Evolutionary conservation across 345 rosid genomes (phyloP), one percentile per base, ranked within the genome.

Genomic region (Gossypioides kirkii): DNA sequence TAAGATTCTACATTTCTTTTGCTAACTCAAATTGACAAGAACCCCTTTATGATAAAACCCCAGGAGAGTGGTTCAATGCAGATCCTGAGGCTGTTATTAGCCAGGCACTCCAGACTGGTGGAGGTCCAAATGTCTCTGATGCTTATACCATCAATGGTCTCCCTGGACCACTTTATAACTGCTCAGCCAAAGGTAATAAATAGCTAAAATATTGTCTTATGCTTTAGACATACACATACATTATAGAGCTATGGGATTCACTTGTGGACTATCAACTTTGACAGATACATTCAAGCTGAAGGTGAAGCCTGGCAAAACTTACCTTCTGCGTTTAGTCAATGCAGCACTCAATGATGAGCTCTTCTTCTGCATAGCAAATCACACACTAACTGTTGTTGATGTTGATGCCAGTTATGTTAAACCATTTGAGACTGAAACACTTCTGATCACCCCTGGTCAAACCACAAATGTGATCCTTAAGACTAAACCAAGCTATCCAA

Each of bases 41-140:
- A 45, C 14, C 58, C 58, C 58, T 53, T 41, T 63, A 18, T 56
- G 47, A n/a, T 6, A 16, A 32, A 58, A 4, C 63, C 79, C 45
- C 84, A 91, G 97, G 97, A 54, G 98, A 94, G 73, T 91, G 94
- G 98, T 90, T 86, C 71, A 90, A 90, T 63, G 71, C 85, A 52
- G 91, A 91, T 80, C 59, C 95, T 25, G 97, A 87, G 78, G 93
- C 92, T 65, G 76, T 91, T 58, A 85, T 94, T n/a, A 84, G 56
- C 13, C 94, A 87, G 73, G 97, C 98, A 22, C 76, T 89, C 0
- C 89, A 80, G 64, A 87, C 87, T 2, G 96, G 98, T 25, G 91
- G 82, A 28, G 90, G 90, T 49, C 96, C 98, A 55, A 93, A 88
- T 77, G 97, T 90, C 28, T 93, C 97, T 0, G 91, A 94, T 74